Conservation (phyloP, 768 basidiomycete genomes). For the Naganishia kalamii region DNA sequence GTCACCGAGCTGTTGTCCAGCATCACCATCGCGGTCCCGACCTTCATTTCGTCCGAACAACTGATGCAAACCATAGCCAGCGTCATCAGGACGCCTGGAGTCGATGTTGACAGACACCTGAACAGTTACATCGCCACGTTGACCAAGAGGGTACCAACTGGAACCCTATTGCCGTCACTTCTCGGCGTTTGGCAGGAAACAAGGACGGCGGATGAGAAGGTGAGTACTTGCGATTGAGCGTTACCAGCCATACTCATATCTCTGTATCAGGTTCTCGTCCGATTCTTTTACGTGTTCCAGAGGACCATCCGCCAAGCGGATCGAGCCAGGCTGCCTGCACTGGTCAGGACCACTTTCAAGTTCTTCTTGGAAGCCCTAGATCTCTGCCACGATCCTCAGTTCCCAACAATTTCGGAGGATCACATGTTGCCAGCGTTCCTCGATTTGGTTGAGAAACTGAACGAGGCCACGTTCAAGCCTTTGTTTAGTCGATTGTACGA, state of each 20-base stretch:
- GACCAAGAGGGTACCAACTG: conserved; percentile 64
- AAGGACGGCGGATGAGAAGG: conserved; percentile 31
- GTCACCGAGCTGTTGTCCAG: conserved; percentile 56
- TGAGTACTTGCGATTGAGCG: conserved; percentile 20
- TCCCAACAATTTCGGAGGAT: conserved; percentile 22
- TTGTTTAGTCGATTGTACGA: conserved; percentile 86
- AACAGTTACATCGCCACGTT: conserved; percentile 57
- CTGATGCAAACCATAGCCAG: conserved; percentile 28
- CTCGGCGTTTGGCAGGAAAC: conserved; percentile 46
- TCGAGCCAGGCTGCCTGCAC: conserved; percentile 59
- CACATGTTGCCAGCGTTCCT: conserved; percentile 66
- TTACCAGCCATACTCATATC: neutral
- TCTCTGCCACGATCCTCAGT: conserved; percentile 44
- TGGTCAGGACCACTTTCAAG: conserved; percentile 64
- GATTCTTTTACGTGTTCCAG: conserved; percentile 66
- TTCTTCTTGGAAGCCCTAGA: conserved; percentile 75
- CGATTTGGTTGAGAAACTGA: conserved; percentile 84
- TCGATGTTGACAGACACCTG: conserved; percentile 38
- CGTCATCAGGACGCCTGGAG: conserved; percentile 27
- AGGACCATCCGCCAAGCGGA: conserved; percentile 61
- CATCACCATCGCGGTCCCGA: conserved; percentile 68
- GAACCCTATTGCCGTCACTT: conserved; percentile 62
- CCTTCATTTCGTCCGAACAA: conserved; percentile 54
- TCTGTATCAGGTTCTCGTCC: conserved; percentile 38
- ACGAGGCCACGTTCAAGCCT: conserved; percentile 83